Conservation (phyloP, 129 eudicot species). For the Flaveria bidentis region DNA sequence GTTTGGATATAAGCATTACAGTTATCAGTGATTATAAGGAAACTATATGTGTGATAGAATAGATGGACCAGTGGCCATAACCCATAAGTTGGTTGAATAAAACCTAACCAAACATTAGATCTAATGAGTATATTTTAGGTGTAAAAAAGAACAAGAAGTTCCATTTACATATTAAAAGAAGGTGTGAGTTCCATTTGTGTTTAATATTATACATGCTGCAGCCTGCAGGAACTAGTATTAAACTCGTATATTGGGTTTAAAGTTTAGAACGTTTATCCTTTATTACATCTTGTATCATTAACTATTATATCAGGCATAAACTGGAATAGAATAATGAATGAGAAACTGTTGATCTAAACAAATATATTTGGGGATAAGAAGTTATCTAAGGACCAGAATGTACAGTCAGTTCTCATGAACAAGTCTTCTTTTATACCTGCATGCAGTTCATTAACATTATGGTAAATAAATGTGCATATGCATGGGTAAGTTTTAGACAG, state of each 20-base stretch:
- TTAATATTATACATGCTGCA: conserved; percentile 6
- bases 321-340: too few species aligned
- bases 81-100: neutral
- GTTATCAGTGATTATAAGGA: too few species aligned
- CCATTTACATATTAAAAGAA: neutral
- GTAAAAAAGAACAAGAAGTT: too few species aligned
- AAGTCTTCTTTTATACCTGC: too few species aligned
- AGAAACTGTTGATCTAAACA: too few species aligned
- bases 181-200: conserved; percentile 2
- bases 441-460: neutral
- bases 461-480: neutral
- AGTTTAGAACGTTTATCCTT: too few species aligned
- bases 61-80: too few species aligned
- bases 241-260: neutral
- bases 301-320: neutral
- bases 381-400: too few species aligned
- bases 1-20: too few species aligned
- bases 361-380: too few species aligned
- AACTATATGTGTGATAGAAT: too few species aligned
- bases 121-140: neutral
- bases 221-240: neutral
- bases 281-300: neutral
- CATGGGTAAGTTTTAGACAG: neutral
- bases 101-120: neutral
- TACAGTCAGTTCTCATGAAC: too few species aligned